Conservation (phyloP, 2,329 filamentous ascomycete genomes). For the Colletotrichum gloeosporioides region DNA sequence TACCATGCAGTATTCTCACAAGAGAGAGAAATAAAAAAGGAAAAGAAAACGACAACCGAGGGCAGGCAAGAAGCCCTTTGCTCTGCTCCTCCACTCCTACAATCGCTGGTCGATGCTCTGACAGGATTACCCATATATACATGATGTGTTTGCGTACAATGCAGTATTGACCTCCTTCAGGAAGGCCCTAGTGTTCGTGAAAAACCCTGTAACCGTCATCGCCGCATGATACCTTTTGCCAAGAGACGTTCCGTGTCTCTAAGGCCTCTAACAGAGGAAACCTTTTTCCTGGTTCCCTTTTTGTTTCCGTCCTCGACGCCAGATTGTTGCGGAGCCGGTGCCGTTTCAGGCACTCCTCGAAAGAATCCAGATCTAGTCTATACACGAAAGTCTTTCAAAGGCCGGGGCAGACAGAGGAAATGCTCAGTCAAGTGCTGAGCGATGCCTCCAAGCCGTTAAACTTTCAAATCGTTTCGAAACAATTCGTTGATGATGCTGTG, state of each 20-base stretch:
- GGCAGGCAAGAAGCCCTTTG: conserved; percentile 2
- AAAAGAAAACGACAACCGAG: background rate
- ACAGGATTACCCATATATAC: conserved; percentile 21
- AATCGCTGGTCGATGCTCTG: conserved; percentile 16
- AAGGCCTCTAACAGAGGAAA: background rate
- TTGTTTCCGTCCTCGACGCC: conserved; percentile 5
- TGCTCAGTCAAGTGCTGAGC: background rate
- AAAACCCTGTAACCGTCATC: background rate
- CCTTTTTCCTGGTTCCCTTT: background rate
- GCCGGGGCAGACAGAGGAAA: conserved; percentile 1
- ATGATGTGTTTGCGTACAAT: conserved; percentile 7
- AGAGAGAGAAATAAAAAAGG: background rate
- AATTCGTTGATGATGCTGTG: conserved; percentile 2
- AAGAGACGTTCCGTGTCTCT: background rate
- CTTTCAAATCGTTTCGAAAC: conserved; percentile 5
- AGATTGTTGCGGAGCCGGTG: background rate
- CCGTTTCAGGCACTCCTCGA: background rate
- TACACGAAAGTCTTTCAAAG: conserved; percentile 16
- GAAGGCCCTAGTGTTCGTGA: background rate
- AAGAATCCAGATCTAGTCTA: conserved; percentile 21
- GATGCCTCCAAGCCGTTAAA: background rate
- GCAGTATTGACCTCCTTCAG: background rate
- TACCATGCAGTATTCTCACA: conserved; percentile 18
- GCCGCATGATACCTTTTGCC: background rate
- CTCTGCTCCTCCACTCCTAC: conserved; percentile 3